A percentile compares a stretch with the other conserved stretches of the same genome.
These are phyloP conservation scores for Berberis thunbergii DNA, from an alignment of 164 flowering plant species.

Conservation along the genomic window DNA sequence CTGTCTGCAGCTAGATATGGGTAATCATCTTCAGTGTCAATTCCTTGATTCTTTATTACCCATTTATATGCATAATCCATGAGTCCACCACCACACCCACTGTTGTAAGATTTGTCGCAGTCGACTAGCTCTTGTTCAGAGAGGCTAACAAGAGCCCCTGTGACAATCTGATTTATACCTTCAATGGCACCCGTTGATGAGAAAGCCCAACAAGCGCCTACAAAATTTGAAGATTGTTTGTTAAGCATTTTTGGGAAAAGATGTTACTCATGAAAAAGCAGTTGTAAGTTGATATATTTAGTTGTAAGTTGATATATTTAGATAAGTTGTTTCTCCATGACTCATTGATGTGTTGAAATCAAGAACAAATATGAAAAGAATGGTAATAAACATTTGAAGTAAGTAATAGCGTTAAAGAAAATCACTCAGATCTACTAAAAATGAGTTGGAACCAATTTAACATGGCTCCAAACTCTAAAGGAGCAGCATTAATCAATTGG, in stretches of 20 bases:
- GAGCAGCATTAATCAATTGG: too few relatives aligned
- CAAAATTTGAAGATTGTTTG: not conserved
- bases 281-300: too few relatives aligned
- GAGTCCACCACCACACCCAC: conserved; percentile 86
- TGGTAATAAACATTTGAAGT: not conserved
- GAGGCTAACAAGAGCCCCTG: conserved; percentile 80
- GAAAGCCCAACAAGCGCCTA: conserved; percentile 98
- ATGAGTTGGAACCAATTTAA: not conserved
- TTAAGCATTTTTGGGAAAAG: too few relatives aligned
- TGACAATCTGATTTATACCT: conserved; percentile 76
- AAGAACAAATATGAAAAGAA: not conserved
- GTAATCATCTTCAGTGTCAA: conserved; percentile 90
- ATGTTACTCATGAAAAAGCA: too few relatives aligned
- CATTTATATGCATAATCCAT: conserved; percentile 92
- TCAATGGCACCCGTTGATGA: conserved; percentile 95
- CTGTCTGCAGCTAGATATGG: conserved; percentile 49
- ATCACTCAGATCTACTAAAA: not conserved
- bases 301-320: too few relatives aligned
- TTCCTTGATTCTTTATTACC: conserved; percentile 67
- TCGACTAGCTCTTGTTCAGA: conserved; percentile 93
- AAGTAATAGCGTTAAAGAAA: not conserved
- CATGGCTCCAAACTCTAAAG: too few relatives aligned
- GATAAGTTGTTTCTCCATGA: not conserved
- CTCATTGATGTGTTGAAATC: not conserved
- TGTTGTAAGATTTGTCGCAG: conserved; percentile 68